These are phyloP conservation scores for Cordyceps fumosorosea DNA, from an alignment of 2,329 filamentous ascomycete species.

Conservation along the genomic window DNA sequence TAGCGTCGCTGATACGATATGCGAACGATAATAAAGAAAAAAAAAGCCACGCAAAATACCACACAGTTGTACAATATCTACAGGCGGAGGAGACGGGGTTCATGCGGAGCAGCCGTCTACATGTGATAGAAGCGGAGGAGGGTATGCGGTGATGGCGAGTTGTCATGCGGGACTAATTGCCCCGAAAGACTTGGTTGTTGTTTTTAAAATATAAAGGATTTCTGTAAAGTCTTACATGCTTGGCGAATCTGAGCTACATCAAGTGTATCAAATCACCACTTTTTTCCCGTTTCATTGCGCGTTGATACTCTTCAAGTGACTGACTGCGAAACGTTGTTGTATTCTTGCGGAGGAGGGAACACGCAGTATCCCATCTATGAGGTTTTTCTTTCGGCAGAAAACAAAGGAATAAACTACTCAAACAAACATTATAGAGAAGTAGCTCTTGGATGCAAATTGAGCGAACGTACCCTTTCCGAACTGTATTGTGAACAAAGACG, in stretches of 20 bases:
- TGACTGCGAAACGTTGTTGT: not conserved
- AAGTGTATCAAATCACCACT: not conserved
- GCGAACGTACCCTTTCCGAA: not conserved
- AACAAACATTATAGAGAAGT: not conserved
- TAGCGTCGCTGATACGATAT: not conserved
- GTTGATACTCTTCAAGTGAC: too few relatives aligned
- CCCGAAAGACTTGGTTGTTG: not conserved
- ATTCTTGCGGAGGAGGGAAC: not conserved
- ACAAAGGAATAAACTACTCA: not conserved
- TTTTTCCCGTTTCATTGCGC: not conserved
- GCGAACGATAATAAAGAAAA: not conserved
- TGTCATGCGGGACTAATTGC: not conserved
- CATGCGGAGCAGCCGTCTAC: conserved; percentile 48
- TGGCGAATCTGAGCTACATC: not conserved
- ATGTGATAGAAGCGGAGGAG: not conserved
- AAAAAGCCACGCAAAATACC: not conserved
- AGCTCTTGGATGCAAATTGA: not conserved
- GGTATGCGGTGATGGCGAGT: not conserved
- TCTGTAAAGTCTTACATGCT: not conserved
- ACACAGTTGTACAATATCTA: conserved; percentile 43
- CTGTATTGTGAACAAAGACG: not conserved
- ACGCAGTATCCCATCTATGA: not conserved
- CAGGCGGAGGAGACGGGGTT: conserved; percentile 62
- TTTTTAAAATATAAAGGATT: conserved; percentile 8
- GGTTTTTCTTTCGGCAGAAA: not conserved